A percentile compares a stretch with the other conserved stretches of the same genome.
Evolutionary conservation across 2,329 filamentous ascomycete genomes (phyloP).

Genomic region (Stylonectria norvegica): DNA sequence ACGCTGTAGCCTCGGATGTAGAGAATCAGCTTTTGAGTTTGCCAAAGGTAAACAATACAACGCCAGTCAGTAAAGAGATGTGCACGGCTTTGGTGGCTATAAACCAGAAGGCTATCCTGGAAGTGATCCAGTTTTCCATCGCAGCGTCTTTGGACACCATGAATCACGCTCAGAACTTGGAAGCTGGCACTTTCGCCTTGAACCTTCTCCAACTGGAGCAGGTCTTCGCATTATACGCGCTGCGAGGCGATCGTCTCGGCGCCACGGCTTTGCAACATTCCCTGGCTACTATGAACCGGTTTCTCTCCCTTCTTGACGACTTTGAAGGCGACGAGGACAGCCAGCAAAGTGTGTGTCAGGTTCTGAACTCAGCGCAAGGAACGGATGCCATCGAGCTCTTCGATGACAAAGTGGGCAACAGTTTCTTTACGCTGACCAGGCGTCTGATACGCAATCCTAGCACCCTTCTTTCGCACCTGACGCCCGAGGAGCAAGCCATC

Average conservation of each 20-base stretch:
- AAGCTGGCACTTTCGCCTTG: constrained; percentile 46
- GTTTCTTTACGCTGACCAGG: constrained; percentile 48
- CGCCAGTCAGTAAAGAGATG: constrained; percentile 42
- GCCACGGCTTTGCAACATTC: constrained; percentile 46
- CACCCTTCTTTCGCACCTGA: constrained; percentile 11
- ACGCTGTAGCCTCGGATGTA: constrained; percentile 53
- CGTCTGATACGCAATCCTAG: constrained; percentile 30
- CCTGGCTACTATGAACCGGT: constrained; percentile 46
- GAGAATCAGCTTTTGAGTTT: constrained; percentile 52
- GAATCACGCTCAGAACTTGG: constrained; percentile 43
- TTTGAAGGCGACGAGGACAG: constrained; percentile 38
- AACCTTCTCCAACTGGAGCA: constrained; percentile 50
- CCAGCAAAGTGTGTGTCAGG: constrained; percentile 36
- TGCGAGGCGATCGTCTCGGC: constrained; percentile 41
- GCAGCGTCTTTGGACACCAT: constrained; percentile 51
- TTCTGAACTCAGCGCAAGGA: constrained; percentile 37
- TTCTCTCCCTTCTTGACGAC: constrained; percentile 44
- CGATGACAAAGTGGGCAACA: constrained; percentile 46
- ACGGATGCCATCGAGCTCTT: constrained; percentile 48
- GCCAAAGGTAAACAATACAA: constrained; percentile 42
- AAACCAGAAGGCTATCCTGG: constrained; percentile 53
- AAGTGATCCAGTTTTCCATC: constrained; percentile 49
- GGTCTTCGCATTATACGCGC: constrained; percentile 48
- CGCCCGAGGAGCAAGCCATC: constrained; percentile 20
- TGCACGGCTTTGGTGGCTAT: constrained; percentile 48